Conservation (phyloP, 2,329 filamentous ascomycete genomes). For the Claviceps purpurea region DNA sequence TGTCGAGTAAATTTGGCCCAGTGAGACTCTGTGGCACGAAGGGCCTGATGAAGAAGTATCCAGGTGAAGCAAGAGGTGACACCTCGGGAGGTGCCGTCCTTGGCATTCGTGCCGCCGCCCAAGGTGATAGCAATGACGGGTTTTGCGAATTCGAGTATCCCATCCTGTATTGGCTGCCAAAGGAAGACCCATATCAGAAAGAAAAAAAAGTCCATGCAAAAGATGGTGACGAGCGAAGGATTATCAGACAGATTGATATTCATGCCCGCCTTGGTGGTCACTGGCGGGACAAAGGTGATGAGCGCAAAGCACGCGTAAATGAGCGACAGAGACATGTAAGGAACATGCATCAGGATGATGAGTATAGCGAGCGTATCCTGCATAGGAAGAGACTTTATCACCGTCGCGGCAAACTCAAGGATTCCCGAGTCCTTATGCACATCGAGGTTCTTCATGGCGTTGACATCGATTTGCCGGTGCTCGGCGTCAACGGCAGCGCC, state of each 20-base stretch:
- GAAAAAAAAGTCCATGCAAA: slow-evolving; percentile 72
- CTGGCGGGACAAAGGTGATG: slow-evolving; percentile 79
- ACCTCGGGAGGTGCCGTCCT: slow-evolving; percentile 56
- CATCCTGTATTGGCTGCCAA: slow-evolving; percentile 75
- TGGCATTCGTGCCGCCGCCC: slow-evolving; percentile 63
- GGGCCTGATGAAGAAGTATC: slow-evolving; percentile 43
- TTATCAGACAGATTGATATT: slow-evolving; percentile 80
- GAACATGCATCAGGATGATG: slow-evolving; percentile 87
- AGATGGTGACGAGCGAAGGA: slow-evolving; percentile 71
- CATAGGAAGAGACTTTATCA: slow-evolving; percentile 78
- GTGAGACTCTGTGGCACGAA: slow-evolving; percentile 34
- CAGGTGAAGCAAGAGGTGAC: slow-evolving; percentile 59
- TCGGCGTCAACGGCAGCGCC: slow-evolving; percentile 29
- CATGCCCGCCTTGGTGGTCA: slow-evolving; percentile 62
- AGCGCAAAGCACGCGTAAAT: slow-evolving; percentile 89
- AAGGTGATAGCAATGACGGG: slow-evolving; percentile 86
- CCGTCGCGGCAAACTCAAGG: slow-evolving; percentile 67
- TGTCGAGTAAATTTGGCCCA: slow-evolving; percentile 33
- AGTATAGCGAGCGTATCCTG: slow-evolving; percentile 94
- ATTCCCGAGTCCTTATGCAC: slow-evolving; percentile 60
- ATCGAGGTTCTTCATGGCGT: slow-evolving; percentile 52
- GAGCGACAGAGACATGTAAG: slow-evolving; percentile 72
- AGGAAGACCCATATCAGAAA: slow-evolving; percentile 77
- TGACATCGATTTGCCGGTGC: slow-evolving; percentile 57
- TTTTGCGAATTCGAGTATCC: slow-evolving; percentile 81